Evolutionary conservation across 1,139 yeast genomes (phyloP).

Genomic region (Ogataea hybrid): DNA sequence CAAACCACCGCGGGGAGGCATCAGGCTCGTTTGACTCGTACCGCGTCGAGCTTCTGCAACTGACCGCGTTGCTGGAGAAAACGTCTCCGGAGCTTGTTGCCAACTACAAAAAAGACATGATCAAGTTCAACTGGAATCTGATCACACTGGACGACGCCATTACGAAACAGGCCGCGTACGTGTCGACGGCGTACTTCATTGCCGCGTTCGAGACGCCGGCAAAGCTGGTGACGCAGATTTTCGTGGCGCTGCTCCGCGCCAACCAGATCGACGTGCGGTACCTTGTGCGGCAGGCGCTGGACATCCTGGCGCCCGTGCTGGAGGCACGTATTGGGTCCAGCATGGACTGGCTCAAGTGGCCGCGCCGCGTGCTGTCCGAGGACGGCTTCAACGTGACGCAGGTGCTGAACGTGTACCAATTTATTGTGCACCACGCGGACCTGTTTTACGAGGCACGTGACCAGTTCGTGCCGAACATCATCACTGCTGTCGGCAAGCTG

Average conservation of each 20-base stretch:
- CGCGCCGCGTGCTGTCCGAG: slow-evolving; percentile 86
- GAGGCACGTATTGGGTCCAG: slow-evolving; percentile 67
- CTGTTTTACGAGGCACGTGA: slow-evolving; percentile 84
- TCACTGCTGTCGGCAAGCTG: slow-evolving; percentile 93
- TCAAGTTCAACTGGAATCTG: slow-evolving; percentile 93
- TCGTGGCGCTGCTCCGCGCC: slow-evolving; percentile 83
- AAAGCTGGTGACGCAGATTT: slow-evolving; percentile 86
- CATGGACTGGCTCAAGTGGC: slow-evolving; percentile 92
- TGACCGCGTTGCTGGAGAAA: slow-evolving; percentile 75
- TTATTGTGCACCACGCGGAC: slow-evolving; percentile 83
- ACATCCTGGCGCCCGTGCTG: slow-evolving; percentile 85
- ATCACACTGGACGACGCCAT: slow-evolving; percentile 86
- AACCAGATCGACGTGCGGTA: slow-evolving; percentile 84
- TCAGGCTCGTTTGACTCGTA: slow-evolving; percentile 74
- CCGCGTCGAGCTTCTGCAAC: slow-evolving; percentile 74
- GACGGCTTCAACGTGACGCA: slow-evolving; percentile 83
- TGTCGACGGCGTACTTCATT: slow-evolving; percentile 82
- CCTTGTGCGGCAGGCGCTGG: slow-evolving; percentile 84
- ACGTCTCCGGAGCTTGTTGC: slow-evolving; percentile 61
- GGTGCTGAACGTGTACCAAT: slow-evolving; percentile 85
- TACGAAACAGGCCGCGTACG: slow-evolving; percentile 91
- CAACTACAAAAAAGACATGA: slow-evolving; percentile 78
- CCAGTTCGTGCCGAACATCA: slow-evolving; percentile 82
- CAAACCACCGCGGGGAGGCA: slow-evolving; percentile 53
- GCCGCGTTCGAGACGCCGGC: slow-evolving; percentile 88